These are phyloP conservation scores for Pyrrhoderma noxium DNA, from an alignment of 1,284 basidiomycete genomes.

Conservation along the genomic window DNA sequence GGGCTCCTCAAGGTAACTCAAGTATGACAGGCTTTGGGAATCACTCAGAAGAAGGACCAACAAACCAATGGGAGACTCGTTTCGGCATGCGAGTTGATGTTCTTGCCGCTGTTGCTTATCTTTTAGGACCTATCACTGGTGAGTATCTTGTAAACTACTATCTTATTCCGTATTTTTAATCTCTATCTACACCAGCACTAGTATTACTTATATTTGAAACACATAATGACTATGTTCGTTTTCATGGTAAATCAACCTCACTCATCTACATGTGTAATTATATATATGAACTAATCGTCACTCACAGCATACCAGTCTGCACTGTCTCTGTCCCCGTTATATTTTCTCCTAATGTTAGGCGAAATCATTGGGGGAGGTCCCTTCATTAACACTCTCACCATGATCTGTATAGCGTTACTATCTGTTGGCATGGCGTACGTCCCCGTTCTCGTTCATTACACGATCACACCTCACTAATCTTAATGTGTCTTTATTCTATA, in stretches of 20 bases:
- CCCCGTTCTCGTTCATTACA: no score
- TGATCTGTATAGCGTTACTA: conserved; percentile 35
- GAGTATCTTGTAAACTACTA: conserved; percentile 23
- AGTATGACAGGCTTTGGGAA: conserved; percentile 22
- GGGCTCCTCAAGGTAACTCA: conserved; percentile 27
- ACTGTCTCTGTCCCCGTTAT: conserved; percentile 58
- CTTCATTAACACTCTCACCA: conserved; percentile 41
- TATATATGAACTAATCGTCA: conserved; percentile 9
- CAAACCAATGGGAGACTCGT: conserved; percentile 67
- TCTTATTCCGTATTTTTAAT: conserved; percentile 4
- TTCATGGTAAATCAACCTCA: conserved; percentile 50
- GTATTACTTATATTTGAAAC: conserved; percentile 68
- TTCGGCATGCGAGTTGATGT: conserved; percentile 66
- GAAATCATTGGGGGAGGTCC: conserved; percentile 43
- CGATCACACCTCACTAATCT: neutral
- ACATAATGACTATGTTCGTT: conserved; percentile 73
- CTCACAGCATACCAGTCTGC: conserved; percentile 71
- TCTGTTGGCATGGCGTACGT: conserved; percentile 54
- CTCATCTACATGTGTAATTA: neutral
- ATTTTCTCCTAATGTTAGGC: conserved; percentile 54
- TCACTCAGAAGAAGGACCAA: conserved; percentile 36
- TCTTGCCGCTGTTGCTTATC: conserved; percentile 60
- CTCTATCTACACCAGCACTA: conserved; percentile 41
- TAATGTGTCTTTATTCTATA: conserved; percentile 25
- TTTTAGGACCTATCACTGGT: conserved; percentile 73